Conservation (phyloP, 352 stramenopile genomes). For the Phytopythium chamaehyphon region DNA sequence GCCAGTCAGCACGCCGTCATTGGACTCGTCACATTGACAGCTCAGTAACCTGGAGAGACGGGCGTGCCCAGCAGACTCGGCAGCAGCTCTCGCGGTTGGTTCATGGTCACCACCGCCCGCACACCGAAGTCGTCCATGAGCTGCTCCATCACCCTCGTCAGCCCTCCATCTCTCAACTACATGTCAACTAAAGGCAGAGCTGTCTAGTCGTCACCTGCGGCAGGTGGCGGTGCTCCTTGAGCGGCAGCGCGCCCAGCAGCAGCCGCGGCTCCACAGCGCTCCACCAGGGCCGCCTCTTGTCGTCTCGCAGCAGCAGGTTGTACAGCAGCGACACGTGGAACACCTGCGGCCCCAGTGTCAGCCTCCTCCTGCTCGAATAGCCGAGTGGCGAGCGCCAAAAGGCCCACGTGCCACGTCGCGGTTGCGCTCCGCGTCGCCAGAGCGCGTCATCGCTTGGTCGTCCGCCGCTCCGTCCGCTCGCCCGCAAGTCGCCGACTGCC, state of each 20-base stretch:
- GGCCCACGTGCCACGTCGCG: background rate
- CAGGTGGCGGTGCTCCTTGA: slow-evolving; percentile 55
- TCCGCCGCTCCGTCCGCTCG: background rate
- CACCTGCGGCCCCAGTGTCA: slow-evolving; percentile 35
- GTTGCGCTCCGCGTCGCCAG: background rate
- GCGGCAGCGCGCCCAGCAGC: slow-evolving; percentile 64
- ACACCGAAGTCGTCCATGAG: slow-evolving; percentile 57
- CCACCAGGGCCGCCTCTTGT: slow-evolving; percentile 64
- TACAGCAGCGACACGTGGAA: slow-evolving; percentile 82
- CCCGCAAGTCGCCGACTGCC: background rate
- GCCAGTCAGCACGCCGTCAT: too few relatives aligned
- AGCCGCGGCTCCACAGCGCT: slow-evolving; percentile 56
- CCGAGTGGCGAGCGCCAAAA: background rate
- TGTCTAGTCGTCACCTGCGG: slow-evolving; percentile 16
- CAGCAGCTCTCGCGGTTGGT: slow-evolving; percentile 58
- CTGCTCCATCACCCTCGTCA: slow-evolving; percentile 8
- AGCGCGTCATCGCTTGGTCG: background rate
- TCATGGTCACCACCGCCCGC: slow-evolving; percentile 74
- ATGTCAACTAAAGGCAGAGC: background rate
- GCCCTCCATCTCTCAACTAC: background rate
- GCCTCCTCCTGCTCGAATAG: background rate
- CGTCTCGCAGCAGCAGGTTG: slow-evolving; percentile 52
- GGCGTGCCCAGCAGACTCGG: slow-evolving; percentile 60
- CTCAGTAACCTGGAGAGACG: slow-evolving; percentile 42
- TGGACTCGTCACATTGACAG: too few relatives aligned